Base-by-base conservation (phyloP, 2,329 filamentous ascomycete species). In the Pseudopithomyces chartarum region DNA sequence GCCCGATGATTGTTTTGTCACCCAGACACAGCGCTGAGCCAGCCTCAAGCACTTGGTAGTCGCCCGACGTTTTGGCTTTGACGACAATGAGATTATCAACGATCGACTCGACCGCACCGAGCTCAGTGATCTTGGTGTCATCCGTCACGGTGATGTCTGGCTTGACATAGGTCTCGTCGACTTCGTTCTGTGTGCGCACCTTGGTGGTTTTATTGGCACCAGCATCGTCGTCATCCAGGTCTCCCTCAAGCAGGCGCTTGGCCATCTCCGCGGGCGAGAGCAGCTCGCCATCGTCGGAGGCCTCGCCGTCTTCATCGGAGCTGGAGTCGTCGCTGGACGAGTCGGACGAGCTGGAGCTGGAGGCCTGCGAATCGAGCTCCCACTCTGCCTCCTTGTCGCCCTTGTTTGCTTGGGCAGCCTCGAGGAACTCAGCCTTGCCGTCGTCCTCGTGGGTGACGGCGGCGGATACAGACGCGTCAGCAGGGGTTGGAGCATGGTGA, bases 231-330 rank as follows among this genome's bases (percentile, higher is more conserved):
- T 95, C 92, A 1, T 90, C 92, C 1, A 87, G 90, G 32, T 83
- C 87, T 61, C 94, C 92, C 42, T 86, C 90, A 91, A 98, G 96
- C 20, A 98, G 80, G 47, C 96, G 87, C 33, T 89, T 88, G 0
- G 91, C 92, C 55, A 91, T 89, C 72, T 96, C 92, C 67, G 93
- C 91, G 2, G 92, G 85, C 52, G 88, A 88, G 1, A 97, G 81
- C 40, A 93, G 82, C 52, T 90, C 71, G 46, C 73, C 73, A 29
- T 75, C 73, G 26, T 75, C 85, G 66, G 92, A 92, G 29, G 48
- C 48, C 26, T 85, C 71, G 15, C 66, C 85, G 66, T 92, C 92
- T 29, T 85, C 85, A 57, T 82, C 82, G 34, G 66, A 70, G 50
- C 67, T 70, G 29, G 78, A 79, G n/a, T 79, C 80, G 57, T 85